phyloP scores from a whole-genome alignment of 352 stramenopile species.

The Pythium sp. region DNA sequence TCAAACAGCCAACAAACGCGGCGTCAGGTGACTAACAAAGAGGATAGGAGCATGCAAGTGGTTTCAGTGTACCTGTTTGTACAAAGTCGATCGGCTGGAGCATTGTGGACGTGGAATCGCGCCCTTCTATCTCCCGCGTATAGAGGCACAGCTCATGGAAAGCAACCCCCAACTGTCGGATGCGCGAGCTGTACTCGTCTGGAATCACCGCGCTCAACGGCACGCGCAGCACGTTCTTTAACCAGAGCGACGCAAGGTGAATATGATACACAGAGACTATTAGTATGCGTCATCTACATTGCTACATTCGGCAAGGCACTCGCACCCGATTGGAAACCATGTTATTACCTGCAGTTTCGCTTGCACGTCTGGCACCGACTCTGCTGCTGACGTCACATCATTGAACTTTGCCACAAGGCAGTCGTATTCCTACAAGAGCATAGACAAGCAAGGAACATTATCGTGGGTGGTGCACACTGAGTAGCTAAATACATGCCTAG shows the following conservation, averaged over 20 bases:
- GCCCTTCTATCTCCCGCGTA: slow-evolving; percentile 22
- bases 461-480: no score
- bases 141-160: slow-evolving; percentile 61
- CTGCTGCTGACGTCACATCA: slow-evolving; percentile 23
- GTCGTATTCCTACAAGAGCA: slow-evolving; percentile 53
- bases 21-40: background rate
- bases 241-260: background rate
- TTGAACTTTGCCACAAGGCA: slow-evolving; percentile 51
- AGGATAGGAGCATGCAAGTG: background rate
- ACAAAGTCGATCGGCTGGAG: slow-evolving; percentile 55
- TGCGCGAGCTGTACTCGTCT: slow-evolving; percentile 23
- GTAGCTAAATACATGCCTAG: background rate
- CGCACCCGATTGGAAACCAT: background rate
- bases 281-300: background rate
- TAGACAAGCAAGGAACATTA: background rate
- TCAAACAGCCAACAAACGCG: background rate
- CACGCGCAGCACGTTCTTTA: slow-evolving; percentile 48
- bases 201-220: slow-evolving; percentile 26
- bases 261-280: background rate
- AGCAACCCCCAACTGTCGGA: slow-evolving; percentile 29
- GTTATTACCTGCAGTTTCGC: slow-evolving; percentile 44
- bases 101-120: slow-evolving; percentile 4
- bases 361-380: slow-evolving; percentile 22
- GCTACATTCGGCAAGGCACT: background rate
- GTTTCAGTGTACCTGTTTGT: slow-evolving; percentile 46